phyloP scores from a whole-genome alignment of 2,329 filamentous ascomycete species.

The Cladophialophora yegresii region DNA sequence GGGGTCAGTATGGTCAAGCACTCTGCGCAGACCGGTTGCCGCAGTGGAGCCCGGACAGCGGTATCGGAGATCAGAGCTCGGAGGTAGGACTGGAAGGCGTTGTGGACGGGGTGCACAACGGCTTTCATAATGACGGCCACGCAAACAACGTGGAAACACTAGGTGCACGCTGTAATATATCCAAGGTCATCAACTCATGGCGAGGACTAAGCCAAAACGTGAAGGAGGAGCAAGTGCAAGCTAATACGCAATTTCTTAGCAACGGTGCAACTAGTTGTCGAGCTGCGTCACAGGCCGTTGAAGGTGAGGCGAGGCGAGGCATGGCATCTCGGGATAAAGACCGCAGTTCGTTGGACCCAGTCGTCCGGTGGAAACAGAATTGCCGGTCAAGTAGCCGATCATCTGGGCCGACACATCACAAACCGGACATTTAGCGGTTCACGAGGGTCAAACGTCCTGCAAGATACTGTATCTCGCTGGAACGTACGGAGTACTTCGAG shows the following conservation, averaged over 20 bases:
- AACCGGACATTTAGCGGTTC: neutral
- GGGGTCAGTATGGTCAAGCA: slow-evolving; percentile 19
- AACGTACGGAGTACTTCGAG: neutral
- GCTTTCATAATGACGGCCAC: slow-evolving; percentile 28
- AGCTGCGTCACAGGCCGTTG: slow-evolving; percentile 1
- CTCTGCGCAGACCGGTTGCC: slow-evolving; percentile 21
- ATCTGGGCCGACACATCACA: neutral
- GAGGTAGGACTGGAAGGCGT: slow-evolving; percentile 31
- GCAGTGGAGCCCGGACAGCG: slow-evolving; percentile 4
- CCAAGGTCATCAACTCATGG: neutral
- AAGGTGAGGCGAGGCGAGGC: neutral
- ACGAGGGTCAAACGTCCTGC: neutral
- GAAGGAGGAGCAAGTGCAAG: neutral
- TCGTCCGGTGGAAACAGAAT: neutral
- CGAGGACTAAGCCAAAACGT: neutral
- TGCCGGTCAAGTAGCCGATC: neutral
- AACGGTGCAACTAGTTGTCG: neutral
- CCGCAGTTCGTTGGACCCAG: slow-evolving; percentile 3
- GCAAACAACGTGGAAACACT: too few relatives aligned
- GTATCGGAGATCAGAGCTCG: slow-evolving; percentile 25
- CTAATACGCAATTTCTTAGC: neutral
- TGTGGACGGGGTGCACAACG: slow-evolving; percentile 21
- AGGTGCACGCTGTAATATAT: neutral
- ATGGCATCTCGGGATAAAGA: slow-evolving; percentile 8
- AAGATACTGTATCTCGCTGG: neutral